These are phyloP conservation scores for Fusarium setosum DNA, from an alignment of 2,329 filamentous ascomycete species.

Conservation along the genomic window DNA sequence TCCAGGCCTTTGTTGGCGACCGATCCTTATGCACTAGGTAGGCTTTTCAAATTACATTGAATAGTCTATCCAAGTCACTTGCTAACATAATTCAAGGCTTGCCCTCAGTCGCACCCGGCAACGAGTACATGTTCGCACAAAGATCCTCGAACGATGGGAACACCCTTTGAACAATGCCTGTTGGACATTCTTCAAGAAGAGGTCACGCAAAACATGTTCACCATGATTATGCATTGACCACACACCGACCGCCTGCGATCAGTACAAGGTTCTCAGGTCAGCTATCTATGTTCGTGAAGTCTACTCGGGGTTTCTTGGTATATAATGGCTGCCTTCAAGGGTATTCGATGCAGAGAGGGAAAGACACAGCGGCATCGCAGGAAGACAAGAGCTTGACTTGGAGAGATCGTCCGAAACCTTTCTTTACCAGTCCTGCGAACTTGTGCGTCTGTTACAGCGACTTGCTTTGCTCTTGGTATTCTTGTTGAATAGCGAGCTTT, in stretches of 20 bases:
- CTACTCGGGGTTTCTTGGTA: background rate
- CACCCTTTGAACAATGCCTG: background rate
- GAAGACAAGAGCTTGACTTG: background rate
- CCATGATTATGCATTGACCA: background rate
- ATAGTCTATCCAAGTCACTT: background rate
- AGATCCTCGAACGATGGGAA: background rate
- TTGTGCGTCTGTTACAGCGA: background rate
- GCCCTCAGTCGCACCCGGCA: background rate
- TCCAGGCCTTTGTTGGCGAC: background rate
- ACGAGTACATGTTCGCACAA: conserved; percentile 16
- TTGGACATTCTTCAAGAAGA: conserved; percentile 1
- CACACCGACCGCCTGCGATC: background rate
- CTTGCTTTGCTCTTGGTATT: background rate
- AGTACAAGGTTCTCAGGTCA: background rate
- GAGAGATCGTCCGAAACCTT: background rate
- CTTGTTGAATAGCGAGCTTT: conserved; percentile 8
- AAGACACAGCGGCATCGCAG: background rate
- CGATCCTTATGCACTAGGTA: conserved; percentile 3
- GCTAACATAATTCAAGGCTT: conserved; percentile 10
- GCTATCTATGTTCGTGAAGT: background rate
- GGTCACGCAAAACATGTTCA: conserved; percentile 13
- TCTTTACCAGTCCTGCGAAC: background rate
- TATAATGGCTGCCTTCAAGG: conserved; percentile 8
- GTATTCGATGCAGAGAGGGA: background rate
- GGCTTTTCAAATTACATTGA: background rate